These are phyloP conservation scores for Skeletonema potamos DNA, from an alignment of 108 stramenopile species.

Conservation along the genomic window DNA sequence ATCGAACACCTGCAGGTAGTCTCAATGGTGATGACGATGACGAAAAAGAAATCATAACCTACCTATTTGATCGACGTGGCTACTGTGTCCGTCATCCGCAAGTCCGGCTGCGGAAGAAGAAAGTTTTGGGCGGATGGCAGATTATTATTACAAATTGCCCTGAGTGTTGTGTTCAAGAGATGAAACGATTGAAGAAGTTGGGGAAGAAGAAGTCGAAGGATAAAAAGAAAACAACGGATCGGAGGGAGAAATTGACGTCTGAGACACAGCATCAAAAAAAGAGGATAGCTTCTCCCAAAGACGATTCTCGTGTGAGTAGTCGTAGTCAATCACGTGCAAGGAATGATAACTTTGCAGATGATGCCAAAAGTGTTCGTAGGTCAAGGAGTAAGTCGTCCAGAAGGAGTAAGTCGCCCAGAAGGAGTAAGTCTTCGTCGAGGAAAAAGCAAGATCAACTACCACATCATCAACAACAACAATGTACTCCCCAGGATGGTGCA, in stretches of 20 bases:
- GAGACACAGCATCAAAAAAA: neutral
- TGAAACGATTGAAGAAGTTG: conserved; percentile 20
- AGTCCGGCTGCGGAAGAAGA: conserved; percentile 40
- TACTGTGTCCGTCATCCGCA: conserved; percentile 35
- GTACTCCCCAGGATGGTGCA: neutral
- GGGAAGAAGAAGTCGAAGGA: conserved; percentile 4
- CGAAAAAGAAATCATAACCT: conserved; percentile 19
- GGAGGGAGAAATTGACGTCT: neutral
- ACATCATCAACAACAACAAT: neutral
- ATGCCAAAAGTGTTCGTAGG: conserved; percentile 4
- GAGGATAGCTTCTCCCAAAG: neutral
- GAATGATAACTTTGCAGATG: conserved; percentile 3
- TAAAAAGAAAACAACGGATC: neutral
- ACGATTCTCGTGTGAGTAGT: neutral
- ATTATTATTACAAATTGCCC: conserved; percentile 37
- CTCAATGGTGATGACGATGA: neutral
- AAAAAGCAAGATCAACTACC: neutral
- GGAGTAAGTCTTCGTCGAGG: conserved; percentile 5
- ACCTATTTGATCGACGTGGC: conserved; percentile 27
- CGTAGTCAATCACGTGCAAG: neutral
- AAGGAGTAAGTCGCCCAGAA: neutral
- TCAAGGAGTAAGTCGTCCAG: conserved; percentile 1
- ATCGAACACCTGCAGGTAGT: neutral
- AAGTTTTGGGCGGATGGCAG: conserved; percentile 43
- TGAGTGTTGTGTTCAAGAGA: conserved; percentile 46